Evolutionary conservation across 2,329 filamentous ascomycete species (phyloP).

Genomic region (Claviceps fusiformis): DNA sequence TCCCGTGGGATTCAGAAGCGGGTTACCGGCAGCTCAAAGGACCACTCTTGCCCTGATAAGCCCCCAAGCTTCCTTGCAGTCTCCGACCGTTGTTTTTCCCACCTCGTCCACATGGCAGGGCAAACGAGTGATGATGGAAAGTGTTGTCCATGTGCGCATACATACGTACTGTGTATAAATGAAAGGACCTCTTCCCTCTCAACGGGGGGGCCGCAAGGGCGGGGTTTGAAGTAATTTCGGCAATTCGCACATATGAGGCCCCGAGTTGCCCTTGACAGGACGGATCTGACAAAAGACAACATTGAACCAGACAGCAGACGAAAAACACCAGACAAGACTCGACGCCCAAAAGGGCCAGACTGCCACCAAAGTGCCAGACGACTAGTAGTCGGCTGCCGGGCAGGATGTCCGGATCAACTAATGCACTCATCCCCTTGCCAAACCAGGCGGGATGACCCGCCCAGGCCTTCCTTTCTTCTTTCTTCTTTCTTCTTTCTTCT

Average conservation of each 20-base stretch:
- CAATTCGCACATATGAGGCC: neutral
- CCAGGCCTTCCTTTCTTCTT: neutral
- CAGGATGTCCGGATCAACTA: neutral
- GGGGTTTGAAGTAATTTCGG: constrained; percentile 1
- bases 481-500: too few species aligned
- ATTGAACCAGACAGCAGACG: neutral
- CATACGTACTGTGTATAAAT: neutral
- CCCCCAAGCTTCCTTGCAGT: neutral
- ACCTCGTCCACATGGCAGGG: neutral
- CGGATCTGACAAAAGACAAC: neutral
- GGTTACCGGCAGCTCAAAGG: neutral
- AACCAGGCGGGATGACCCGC: neutral
- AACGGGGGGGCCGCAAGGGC: neutral
- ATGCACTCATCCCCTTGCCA: neutral
- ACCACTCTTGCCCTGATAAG: neutral
- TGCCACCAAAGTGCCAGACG: neutral
- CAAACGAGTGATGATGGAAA: neutral
- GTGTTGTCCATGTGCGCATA: neutral
- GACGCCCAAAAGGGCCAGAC: too few species aligned
- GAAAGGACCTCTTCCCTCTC: neutral
- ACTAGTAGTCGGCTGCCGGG: neutral
- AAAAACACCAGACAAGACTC: neutral
- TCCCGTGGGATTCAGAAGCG: neutral
- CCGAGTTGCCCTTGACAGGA: too few species aligned
- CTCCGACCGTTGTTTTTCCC: neutral